phyloP scores from a whole-genome alignment of 768 basidiomycete species.

The Dioszegia crocea region DNA sequence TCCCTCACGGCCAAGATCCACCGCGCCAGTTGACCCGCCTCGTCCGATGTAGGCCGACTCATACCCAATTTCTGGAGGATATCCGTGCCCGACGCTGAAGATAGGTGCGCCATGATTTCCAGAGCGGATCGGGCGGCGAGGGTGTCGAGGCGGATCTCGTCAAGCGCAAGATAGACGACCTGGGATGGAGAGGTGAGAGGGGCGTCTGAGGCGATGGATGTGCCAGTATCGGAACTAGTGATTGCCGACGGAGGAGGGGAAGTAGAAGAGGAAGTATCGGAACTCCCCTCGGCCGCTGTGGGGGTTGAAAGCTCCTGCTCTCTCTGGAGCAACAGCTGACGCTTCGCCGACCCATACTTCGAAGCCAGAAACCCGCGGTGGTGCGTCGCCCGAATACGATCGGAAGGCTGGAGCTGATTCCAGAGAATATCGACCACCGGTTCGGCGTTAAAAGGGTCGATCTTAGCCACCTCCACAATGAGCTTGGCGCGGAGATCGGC shows the following conservation, averaged over 20 bases:
- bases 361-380: constrained; percentile 7
- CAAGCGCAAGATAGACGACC: not conserved
- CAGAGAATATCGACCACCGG: constrained; percentile 18
- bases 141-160: constrained; percentile 4
- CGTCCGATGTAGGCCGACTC: constrained; percentile 10
- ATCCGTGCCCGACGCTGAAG: not conserved
- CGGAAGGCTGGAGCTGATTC: constrained; percentile 2
- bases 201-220: not conserved
- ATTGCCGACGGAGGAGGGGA: not conserved
- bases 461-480: constrained; percentile 14
- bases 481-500: constrained; percentile 1
- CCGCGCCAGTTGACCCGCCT: not conserved
- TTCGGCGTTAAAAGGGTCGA: constrained; percentile 24
- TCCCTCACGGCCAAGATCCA: constrained; percentile 21
- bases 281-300: too few relatives aligned
- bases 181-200: not conserved
- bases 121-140: not conserved
- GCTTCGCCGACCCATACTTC: constrained; percentile 20
- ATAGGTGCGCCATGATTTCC: constrained; percentile 20
- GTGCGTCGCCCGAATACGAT: constrained; percentile 7
- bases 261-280: not conserved
- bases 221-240: not conserved
- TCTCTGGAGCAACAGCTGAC: not conserved
- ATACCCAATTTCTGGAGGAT: constrained; percentile 15
- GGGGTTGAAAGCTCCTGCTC: not conserved